Conservation (phyloP, 495 filamentous ascomycete genomes). For the Terfezia boudieri region DNA sequence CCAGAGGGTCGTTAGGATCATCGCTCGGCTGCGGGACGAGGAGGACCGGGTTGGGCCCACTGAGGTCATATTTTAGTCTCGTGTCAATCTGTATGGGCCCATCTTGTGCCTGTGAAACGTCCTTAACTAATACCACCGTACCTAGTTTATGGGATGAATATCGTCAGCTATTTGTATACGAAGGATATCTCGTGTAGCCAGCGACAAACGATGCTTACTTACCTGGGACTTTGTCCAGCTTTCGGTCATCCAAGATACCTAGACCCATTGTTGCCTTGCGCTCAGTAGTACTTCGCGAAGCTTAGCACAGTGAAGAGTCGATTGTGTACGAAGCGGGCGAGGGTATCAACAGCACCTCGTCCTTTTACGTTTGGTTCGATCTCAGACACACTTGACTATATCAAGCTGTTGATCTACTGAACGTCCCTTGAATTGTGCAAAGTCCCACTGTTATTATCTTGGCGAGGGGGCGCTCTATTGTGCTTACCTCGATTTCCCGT, state of each 20-base stretch:
- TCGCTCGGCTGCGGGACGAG: constrained; percentile 62
- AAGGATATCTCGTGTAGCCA: background rate
- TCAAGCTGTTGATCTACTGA: too few species aligned
- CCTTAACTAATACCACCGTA: background rate
- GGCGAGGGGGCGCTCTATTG: too few species aligned
- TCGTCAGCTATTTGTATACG: background rate
- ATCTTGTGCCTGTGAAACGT: background rate
- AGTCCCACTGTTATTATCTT: too few species aligned
- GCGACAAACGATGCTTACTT: constrained; percentile 24
- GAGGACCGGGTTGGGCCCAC: constrained; percentile 42
- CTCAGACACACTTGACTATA: too few species aligned
- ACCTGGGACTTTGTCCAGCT: constrained; percentile 46
- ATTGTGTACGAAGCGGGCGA: too few species aligned
- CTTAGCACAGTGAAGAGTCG: too few species aligned
- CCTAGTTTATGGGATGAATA: background rate
- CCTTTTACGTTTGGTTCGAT: too few species aligned
- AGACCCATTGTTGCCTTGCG: constrained; percentile 44
- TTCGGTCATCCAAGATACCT: constrained; percentile 46
- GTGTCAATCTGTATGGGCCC: constrained; percentile 10
- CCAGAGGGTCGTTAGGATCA: constrained; percentile 58
- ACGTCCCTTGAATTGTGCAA: too few species aligned
- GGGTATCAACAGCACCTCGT: too few species aligned
- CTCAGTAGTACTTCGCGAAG: too few species aligned
- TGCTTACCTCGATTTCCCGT: too few species aligned
- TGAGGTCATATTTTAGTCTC: constrained; percentile 49